These are phyloP conservation scores for Hypsizygus marmoreus DNA, from an alignment of 768 basidiomycete genomes.

Conservation along the genomic window DNA sequence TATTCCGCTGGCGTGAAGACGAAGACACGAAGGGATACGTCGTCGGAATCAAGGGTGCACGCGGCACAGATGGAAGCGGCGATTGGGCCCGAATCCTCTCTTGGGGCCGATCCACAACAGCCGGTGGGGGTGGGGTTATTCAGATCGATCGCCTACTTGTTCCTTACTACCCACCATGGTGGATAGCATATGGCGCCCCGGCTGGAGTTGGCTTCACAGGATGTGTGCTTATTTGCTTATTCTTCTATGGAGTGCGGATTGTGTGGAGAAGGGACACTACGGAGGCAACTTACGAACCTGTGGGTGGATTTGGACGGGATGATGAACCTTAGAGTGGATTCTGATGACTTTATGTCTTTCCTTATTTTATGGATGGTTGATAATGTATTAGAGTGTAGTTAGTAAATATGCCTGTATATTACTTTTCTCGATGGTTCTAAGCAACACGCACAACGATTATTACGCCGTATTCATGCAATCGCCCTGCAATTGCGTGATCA, in stretches of 20 bases:
- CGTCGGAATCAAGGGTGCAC: constrained; percentile 73
- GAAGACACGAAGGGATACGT: constrained; percentile 55
- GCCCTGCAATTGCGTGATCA: too few species aligned
- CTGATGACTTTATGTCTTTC: neutral
- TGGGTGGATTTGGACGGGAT: constrained; percentile 74
- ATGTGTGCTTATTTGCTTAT: constrained; percentile 58
- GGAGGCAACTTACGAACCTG: constrained; percentile 88
- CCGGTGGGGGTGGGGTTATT: constrained; percentile 83
- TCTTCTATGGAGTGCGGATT: constrained; percentile 72
- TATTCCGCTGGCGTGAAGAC: constrained; percentile 60
- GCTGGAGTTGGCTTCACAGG: constrained; percentile 62
- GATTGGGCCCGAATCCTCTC: constrained; percentile 68
- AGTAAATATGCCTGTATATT: constrained; percentile 4
- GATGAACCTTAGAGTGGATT: constrained; percentile 39
- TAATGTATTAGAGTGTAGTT: neutral
- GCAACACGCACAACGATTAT: too few species aligned
- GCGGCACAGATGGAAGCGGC: constrained; percentile 59
- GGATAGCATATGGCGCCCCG: constrained; percentile 74
- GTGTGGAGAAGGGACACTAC: constrained; percentile 77
- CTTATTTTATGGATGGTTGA: neutral
- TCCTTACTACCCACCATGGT: constrained; percentile 89
- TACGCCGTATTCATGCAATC: too few species aligned
- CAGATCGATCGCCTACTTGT: constrained; percentile 81
- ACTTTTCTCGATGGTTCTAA: neutral
- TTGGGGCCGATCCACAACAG: constrained; percentile 79